These are phyloP conservation scores for Chrysoporthe austroafricana DNA, from an alignment of 2,329 filamentous ascomycete species.

Conservation along the genomic window DNA sequence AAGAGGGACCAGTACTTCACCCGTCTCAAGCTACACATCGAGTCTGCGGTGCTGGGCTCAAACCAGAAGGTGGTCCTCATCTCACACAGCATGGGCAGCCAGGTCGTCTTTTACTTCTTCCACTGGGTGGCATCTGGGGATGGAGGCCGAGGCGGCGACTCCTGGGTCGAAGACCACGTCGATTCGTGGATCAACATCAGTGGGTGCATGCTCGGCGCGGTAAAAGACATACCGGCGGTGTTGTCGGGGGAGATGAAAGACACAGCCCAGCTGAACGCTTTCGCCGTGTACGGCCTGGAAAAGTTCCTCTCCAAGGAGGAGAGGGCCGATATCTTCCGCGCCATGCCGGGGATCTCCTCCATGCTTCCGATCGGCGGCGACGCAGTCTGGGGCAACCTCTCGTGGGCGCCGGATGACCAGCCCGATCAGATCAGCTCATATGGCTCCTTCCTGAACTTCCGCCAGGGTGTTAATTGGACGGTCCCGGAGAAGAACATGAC, in stretches of 20 bases:
- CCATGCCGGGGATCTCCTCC: constrained; percentile 94
- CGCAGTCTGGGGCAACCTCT: constrained; percentile 89
- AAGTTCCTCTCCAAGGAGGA: constrained; percentile 92
- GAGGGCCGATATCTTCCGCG: constrained; percentile 89
- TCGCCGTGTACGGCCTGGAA: constrained; percentile 95
- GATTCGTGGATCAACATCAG: constrained; percentile 98
- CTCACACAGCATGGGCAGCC: constrained; percentile 97
- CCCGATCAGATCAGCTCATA: constrained; percentile 74
- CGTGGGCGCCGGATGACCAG: constrained; percentile 85
- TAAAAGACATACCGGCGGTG: constrained; percentile 88
- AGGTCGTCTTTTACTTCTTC: constrained; percentile 83
- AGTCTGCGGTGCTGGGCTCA: constrained; percentile 74
- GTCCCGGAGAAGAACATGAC: constrained; percentile 77
- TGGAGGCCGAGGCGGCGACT: constrained; percentile 78
- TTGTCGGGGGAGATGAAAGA: constrained; percentile 98
- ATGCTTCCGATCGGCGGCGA: constrained; percentile 96
- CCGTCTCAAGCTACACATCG: constrained; percentile 85
- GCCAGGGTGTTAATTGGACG: constrained; percentile 64
- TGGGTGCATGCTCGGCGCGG: constrained; percentile 94
- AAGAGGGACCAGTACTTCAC: constrained; percentile 92
- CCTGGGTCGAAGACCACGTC: constrained; percentile 88
- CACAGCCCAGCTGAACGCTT: constrained; percentile 92
- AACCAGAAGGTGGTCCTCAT: constrained; percentile 82
- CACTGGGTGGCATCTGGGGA: constrained; percentile 78
- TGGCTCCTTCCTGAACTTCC: constrained; percentile 86